phyloP scores from a whole-genome alignment of 805 yeast species.

The Saccharomycopsis sp. region DNA sequence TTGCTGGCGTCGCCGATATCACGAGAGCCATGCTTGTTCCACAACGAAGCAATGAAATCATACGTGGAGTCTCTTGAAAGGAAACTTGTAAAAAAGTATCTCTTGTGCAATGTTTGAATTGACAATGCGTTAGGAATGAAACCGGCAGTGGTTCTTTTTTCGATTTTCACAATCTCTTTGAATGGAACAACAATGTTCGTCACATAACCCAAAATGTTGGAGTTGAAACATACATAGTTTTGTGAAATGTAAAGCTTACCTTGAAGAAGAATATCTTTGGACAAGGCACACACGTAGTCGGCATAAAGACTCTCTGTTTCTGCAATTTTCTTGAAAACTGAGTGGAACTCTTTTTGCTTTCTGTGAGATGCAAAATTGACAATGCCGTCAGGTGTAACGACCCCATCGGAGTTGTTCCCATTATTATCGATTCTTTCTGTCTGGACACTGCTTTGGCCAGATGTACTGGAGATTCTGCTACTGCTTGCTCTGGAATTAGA shows the following conservation, averaged over 20 bases:
- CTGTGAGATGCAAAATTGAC: conserved; percentile 40
- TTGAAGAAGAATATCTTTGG: conserved; percentile 57
- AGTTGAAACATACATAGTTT: conserved; percentile 49
- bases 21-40: no score
- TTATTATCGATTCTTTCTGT: no score
- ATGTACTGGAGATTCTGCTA: no score
- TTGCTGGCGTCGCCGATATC: no score
- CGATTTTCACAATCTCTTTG: conserved; percentile 53
- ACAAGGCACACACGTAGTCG: conserved; percentile 57
- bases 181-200: conserved; percentile 50
- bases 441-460: no score
- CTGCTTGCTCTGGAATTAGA: neutral
- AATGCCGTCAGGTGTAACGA: no score
- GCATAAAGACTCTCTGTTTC: conserved; percentile 44
- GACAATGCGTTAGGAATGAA: conserved; percentile 63
- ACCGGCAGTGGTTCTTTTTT: conserved; percentile 56
- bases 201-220: conserved; percentile 60
- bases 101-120: conserved; percentile 53
- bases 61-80: conserved; percentile 47
- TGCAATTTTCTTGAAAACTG: conserved; percentile 45
- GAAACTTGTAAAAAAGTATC: conserved; percentile 57
- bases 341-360: conserved; percentile 53
- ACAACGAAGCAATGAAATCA: conserved; percentile 46
- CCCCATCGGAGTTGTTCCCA: no score
- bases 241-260: conserved; percentile 56